Conservation (phyloP, 2,329 filamentous ascomycete genomes). For the Chaetomium sp. region DNA sequence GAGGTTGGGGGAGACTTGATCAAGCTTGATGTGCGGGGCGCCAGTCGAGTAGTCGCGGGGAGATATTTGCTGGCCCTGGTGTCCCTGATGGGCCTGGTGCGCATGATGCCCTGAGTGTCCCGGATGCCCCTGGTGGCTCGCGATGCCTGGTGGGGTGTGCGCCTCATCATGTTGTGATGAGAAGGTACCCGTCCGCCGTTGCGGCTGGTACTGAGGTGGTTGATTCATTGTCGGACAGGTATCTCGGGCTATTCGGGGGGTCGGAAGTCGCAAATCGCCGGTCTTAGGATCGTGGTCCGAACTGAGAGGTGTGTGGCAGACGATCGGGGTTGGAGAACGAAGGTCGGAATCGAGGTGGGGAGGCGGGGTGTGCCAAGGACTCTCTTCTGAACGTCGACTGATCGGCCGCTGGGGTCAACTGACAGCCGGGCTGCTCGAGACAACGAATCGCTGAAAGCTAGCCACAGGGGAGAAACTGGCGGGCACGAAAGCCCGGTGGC, state of each 20-base stretch:
- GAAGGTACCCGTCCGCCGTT: constrained; percentile 35
- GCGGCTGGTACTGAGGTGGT: constrained; percentile 29
- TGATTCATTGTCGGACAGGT: constrained; percentile 6
- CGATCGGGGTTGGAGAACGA: not conserved
- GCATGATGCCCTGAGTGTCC: constrained; percentile 38
- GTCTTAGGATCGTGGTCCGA: not conserved
- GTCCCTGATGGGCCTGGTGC: constrained; percentile 33
- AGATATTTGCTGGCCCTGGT: constrained; percentile 37
- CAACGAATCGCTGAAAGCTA: not conserved
- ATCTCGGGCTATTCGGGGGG: too few species aligned
- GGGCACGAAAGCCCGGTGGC: constrained; percentile 14
- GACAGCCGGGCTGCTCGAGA: too few species aligned
- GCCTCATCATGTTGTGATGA: constrained; percentile 45
- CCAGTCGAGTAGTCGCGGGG: constrained; percentile 40
- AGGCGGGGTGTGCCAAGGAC: constrained; percentile 2
- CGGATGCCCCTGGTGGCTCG: constrained; percentile 33
- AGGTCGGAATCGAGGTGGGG: not conserved
- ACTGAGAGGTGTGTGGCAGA: not conserved
- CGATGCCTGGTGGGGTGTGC: constrained; percentile 45
- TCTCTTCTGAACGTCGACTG: not conserved
- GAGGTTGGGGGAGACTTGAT: constrained; percentile 35
- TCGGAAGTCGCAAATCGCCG: too few species aligned
- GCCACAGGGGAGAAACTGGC: constrained; percentile 10
- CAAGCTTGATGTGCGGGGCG: constrained; percentile 44
- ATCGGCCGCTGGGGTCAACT: too few species aligned